Evolutionary conservation across 192 early-diverging fungal genomes (phyloP), one percentile per base, ranked within the genome.

Genomic region (Entophlyctis helioformis): DNA sequence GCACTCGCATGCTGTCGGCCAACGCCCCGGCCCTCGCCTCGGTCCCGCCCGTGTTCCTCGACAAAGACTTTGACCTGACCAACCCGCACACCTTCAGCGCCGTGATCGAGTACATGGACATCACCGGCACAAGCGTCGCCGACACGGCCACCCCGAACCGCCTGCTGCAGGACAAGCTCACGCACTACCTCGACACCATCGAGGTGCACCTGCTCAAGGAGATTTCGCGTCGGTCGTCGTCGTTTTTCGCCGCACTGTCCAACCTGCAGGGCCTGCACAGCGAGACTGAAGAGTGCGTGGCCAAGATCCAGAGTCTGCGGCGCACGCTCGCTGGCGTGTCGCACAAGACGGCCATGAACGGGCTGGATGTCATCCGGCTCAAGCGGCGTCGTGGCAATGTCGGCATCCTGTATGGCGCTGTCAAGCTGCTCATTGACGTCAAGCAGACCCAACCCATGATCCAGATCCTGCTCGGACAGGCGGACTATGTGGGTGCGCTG

Each of bases 161-260:
- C 7, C 70, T 76, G 10, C 68, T 97, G 39, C 92, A 97, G 65
- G 89, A 95, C 32, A 84, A 87, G 22, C 67, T 99, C 25, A 85
- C 89, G 0, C 74, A 82, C 44, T 89, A 91, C 49, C 67, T 91
- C 47, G 96, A 99, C 55, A 85, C 83, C 0, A 87, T 97, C 2
- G 94, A 99, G 55, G 81, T 87, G 1, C 91, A 97, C 47, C 60
- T 99, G 22, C 81, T 92, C 18, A 83, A 81, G 36, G 96, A 99
- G 56, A 99, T 99, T 34, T 90, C 90, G 26, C 74, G 80, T 19
- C 66, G 94, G 20, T 92, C 89, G n/a, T 76, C 82, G 8, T 91
- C 94, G 0, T 99, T 99, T 53, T 99, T 99, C 58, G 81, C 84
- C 24, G 94, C 96, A 0, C 64, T 99, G 9, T 82, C 84, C 6